Base-by-base conservation (phyloP, 2,329 filamentous ascomycete genomes). In the Acrocalymma vagum region DNA sequence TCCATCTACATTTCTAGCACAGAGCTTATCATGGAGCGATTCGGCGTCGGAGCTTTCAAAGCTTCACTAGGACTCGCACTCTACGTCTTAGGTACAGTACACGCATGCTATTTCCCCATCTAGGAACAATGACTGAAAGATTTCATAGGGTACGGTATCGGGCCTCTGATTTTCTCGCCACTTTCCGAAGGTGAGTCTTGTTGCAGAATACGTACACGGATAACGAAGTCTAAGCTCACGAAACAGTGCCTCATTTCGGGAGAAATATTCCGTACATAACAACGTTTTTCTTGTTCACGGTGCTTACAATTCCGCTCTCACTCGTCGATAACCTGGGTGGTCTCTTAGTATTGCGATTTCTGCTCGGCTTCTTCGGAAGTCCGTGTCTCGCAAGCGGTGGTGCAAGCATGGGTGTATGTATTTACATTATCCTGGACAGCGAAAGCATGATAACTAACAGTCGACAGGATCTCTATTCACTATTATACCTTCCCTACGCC, bases 351-450 rank as follows among this genome's bases (percentile, higher is more conserved):
- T 74, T 82, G 26, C 73, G 79, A 6, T 81, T 80, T 52, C 45
- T 82, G 1, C 75, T 74, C 0, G 78, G 78, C 1, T 78, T 81
- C 51, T 71, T 79, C 48, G 77, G 77, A 2, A 81, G 77, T 6
- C 85, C 85, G 0, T 84, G 81, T 61, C 69, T 89, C 6, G 84
- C 85, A 0, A 86, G 78, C 6, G 76, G 75, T 4, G 75, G 73
- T 6, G 77, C 76, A 1, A 71, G 69, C 9, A 69, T 76, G 42
- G 62, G 65, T 20, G 51, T 54, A 45, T 33, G 51, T 29, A 18
- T 14, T 11, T 16, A 20, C 16, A 17, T 14, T 10, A 16, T 16
- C 15, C 13, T 30, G 28, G 28, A 16, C 28, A 11, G 15, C 22
- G 6, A 21, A 16, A 14, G 6, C 18, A 37, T 34, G 16, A 15